These are phyloP conservation scores for Solanum dulcamara DNA, from an alignment of 257 asterid species.

Conservation along the genomic window DNA sequence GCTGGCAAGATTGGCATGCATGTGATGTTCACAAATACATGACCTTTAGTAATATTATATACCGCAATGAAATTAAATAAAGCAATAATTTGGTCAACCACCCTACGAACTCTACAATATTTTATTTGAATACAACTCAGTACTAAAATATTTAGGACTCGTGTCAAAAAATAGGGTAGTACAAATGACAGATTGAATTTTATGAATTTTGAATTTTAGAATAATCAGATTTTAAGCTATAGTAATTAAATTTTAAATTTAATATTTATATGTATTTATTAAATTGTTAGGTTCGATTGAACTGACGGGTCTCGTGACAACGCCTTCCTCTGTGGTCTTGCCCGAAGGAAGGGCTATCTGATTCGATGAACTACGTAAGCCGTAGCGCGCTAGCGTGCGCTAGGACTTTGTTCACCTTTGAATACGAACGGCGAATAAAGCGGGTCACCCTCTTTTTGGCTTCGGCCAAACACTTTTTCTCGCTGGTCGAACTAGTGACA, in stretches of 20 bases:
- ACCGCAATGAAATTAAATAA: background rate
- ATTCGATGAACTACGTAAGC: too few species aligned
- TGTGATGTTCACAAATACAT: conserved; percentile 19
- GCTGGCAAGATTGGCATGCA: conserved; percentile 22
- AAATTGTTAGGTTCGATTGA: background rate
- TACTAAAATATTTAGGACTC: background rate
- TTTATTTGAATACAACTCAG: background rate
- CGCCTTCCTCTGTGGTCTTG: too few species aligned
- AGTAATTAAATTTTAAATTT: too few species aligned
- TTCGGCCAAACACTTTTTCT: too few species aligned
- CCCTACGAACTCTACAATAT: background rate
- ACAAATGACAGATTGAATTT: background rate
- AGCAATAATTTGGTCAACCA: background rate
- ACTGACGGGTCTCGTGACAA: too few species aligned
- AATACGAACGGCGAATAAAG: too few species aligned
- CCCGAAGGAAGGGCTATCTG: too few species aligned
- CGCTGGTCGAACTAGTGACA: too few species aligned
- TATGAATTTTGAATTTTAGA: background rate
- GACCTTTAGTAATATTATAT: background rate
- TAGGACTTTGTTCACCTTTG: too few species aligned
- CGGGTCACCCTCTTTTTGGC: too few species aligned
- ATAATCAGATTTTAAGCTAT: background rate
- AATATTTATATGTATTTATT: too few species aligned
- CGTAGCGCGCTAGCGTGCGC: too few species aligned
- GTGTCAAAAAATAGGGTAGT: background rate